A percentile compares a stretch with the other conserved stretches of the same genome.
Conservation (phyloP, 106 monocot species). For the Allium cepa region DNA sequence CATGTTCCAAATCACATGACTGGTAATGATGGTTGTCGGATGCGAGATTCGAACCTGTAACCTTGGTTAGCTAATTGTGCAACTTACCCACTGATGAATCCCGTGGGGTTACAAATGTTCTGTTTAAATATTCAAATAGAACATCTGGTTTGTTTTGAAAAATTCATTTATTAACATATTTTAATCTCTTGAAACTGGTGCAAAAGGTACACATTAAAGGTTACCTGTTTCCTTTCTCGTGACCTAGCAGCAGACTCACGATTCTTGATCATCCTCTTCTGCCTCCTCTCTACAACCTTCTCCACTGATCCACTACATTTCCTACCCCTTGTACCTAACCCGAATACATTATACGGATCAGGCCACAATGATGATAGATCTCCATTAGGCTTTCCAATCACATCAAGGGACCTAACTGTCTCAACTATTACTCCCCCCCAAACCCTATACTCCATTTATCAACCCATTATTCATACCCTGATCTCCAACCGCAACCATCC, state of each 20-base stretch:
- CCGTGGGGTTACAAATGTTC: too few relatives aligned
- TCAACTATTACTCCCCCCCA: slow-evolving; percentile 18
- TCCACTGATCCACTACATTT: slow-evolving; percentile 28
- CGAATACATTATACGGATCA: slow-evolving; percentile 27
- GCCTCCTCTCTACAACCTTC: slow-evolving; percentile 26
- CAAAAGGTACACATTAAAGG: too few relatives aligned
- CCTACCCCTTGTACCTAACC: slow-evolving; percentile 27
- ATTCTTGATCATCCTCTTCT: slow-evolving; percentile 34
- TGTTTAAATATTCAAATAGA: too few relatives aligned
- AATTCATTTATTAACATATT: too few relatives aligned
- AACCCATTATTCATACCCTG: slow-evolving; percentile 21
- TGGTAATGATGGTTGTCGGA: too few relatives aligned
- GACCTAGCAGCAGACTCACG: slow-evolving; percentile 72
- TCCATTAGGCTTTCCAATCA: slow-evolving; percentile 19
- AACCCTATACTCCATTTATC: slow-evolving; percentile 26
- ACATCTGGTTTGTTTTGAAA: too few relatives aligned
- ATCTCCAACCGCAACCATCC: slow-evolving; percentile 20
- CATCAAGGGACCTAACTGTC: slow-evolving; percentile 14
- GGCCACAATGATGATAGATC: slow-evolving; percentile 42
- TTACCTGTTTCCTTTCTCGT: slow-evolving; percentile 61
- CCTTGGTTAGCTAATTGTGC: too few relatives aligned
- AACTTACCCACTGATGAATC: too few relatives aligned
- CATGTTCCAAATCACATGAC: too few relatives aligned
- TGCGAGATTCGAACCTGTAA: too few relatives aligned
- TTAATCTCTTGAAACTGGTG: too few relatives aligned